A percentile compares a stretch with the other conserved stretches of the same genome.
Evolutionary conservation across 163 green algal genomes (phyloP).

Genomic region (Volvox carteri): DNA sequence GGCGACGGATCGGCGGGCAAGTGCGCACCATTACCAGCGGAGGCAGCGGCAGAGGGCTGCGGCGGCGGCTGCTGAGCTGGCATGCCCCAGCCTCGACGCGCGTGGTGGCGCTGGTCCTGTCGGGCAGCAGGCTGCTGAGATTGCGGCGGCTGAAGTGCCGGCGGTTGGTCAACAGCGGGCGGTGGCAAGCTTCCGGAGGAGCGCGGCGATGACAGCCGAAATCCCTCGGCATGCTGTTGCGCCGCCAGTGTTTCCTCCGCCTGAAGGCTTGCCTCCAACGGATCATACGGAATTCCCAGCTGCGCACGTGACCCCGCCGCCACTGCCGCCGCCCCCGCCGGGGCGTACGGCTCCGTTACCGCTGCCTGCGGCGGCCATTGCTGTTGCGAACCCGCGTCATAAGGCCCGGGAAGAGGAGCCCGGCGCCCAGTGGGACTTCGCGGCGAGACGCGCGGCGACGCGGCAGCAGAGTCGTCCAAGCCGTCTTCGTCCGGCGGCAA

Average conservation of each 20-base stretch:
- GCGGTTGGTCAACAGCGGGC: too few species aligned
- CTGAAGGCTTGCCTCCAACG: conserved; percentile 40
- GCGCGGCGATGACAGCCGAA: conserved; percentile 35
- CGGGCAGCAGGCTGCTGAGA: background rate
- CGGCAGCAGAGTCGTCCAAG: background rate
- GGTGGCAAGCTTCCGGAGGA: background rate
- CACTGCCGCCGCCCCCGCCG: background rate
- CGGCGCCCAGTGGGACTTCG: background rate
- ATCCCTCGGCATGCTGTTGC: conserved; percentile 32
- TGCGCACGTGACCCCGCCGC: background rate
- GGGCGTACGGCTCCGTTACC: too few species aligned
- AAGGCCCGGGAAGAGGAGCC: conserved; percentile 10
- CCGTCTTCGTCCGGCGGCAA: background rate
- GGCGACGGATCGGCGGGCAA: background rate
- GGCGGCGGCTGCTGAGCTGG: background rate
- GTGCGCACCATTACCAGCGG: too few species aligned
- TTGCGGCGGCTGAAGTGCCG: conserved; percentile 20
- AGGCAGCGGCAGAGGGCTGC: background rate
- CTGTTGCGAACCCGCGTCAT: conserved; percentile 44
- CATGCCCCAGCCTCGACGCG: conserved; percentile 29
- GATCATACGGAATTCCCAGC: background rate
- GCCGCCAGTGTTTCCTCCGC: conserved; percentile 10
- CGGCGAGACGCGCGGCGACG: background rate
- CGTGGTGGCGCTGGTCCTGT: background rate
- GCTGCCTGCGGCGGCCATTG: conserved; percentile 7